Base-by-base conservation (phyloP, 352 stramenopile genomes). In the Phytophthora ramorum region DNA sequence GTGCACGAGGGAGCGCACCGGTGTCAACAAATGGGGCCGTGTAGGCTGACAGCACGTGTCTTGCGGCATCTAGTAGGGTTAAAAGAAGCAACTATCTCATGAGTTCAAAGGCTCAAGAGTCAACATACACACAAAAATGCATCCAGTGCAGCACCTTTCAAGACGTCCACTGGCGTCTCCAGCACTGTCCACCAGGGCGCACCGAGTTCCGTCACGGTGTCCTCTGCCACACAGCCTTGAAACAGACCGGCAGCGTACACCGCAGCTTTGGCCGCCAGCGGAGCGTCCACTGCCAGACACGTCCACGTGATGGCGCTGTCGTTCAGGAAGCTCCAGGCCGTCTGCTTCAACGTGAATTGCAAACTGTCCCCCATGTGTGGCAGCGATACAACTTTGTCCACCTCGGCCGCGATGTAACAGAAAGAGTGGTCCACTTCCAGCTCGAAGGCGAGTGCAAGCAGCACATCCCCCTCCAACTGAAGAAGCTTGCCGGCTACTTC, bases 281-380 rank as follows among this genome's bases (percentile, higher is more conserved):
- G 35, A 8, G 78, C 64, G 37, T 78, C 57, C 53, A 78, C 67
- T 17, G 66, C 57, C 57, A 88, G 48, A 68, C 78, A 87, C 46
- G 83, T 56, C 51, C 75, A 78, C 17, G 79, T 88, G 30, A 73
- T 80, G 10, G 77, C 63, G 26, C 70, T 78, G 54, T 88, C 79
- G 48, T 88, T 88, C 22, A 88, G 32, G 48, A 88, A 85, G 43
- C 70, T 88, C 79, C 79, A 88, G 7, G 77, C 70, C 13, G 48
- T 62, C 26, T 81, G 70, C 51, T 78, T 58, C 6, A 87, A n/a
- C 46, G 67, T 48, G 69, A 69, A 48, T 30, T 59, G 47, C 46
- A 62, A 41, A 47, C 24, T 20, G 28, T 51, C 47, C 12, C 4
- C 40, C 8, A 22, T 7, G 10, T 24, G 35, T 28, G 69, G 46